These are phyloP conservation scores for Arabidopsis lyrata DNA, from an alignment of 441 rosid genomes.

Conservation along the genomic window DNA sequence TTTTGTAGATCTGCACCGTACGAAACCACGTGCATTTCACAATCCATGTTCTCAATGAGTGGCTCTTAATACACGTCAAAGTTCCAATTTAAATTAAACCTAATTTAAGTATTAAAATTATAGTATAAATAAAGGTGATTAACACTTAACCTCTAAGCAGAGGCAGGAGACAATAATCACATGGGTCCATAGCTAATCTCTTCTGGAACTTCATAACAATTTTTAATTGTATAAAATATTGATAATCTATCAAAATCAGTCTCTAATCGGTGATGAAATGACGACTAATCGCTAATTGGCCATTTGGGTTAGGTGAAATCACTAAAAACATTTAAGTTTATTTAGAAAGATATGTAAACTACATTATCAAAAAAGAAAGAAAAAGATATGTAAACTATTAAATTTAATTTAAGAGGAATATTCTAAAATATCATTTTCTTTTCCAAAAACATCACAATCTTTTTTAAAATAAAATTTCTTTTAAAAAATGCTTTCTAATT, in stretches of 20 bases:
- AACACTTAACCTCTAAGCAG: conserved; percentile 44
- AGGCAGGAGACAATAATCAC: conserved; percentile 44
- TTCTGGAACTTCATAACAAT: conserved; percentile 36
- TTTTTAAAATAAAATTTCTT: neutral
- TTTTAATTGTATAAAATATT: conserved; percentile 29
- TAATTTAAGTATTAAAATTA: conserved; percentile 1
- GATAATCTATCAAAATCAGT: conserved; percentile 13
- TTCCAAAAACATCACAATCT: conserved; percentile 6
- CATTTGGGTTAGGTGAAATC: conserved; percentile 37
- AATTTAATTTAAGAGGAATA: conserved; percentile 1
- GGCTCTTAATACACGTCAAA: conserved; percentile 42
- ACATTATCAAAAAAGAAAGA: no score
- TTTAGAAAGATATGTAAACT: neutral
- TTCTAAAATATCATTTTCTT: conserved; percentile 9
- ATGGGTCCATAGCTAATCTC: conserved; percentile 41
- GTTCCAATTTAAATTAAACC: conserved; percentile 9
- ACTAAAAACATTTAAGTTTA: conserved; percentile 5
- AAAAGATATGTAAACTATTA: neutral
- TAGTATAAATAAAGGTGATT: conserved; percentile 15
- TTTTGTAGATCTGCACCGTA: conserved; percentile 39
- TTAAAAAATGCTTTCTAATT: neutral
- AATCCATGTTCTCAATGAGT: conserved; percentile 34
- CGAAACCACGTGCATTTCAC: conserved; percentile 42
- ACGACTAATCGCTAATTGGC: conserved; percentile 16
- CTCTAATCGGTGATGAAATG: conserved; percentile 18